Conservation (phyloP, 208 protist genomes). For the Leishmania arabica region DNA sequence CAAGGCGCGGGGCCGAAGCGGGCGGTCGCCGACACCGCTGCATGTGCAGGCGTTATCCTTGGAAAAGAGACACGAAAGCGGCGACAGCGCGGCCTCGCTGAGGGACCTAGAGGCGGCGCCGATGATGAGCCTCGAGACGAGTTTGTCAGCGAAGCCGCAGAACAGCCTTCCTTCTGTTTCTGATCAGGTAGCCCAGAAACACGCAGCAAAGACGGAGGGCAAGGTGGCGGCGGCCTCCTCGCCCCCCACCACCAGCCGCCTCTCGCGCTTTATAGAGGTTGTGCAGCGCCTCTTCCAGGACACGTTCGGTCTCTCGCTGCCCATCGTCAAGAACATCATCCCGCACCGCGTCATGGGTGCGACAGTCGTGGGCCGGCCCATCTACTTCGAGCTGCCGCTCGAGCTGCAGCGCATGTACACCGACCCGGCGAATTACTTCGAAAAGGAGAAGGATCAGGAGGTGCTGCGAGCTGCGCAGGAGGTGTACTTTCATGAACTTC, state of each 20-base stretch:
- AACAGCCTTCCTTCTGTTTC: not conserved
- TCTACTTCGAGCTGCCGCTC: slow-evolving; percentile 41
- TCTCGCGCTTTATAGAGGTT: slow-evolving; percentile 17
- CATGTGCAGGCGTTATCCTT: not conserved
- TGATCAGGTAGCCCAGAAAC: not conserved
- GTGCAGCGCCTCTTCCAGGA: slow-evolving; percentile 47
- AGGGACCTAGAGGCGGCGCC: not conserved
- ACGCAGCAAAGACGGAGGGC: not conserved
- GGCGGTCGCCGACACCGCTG: not conserved
- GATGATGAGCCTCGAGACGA: not conserved
- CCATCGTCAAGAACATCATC: slow-evolving; percentile 52
- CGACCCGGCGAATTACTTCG: slow-evolving; percentile 28
- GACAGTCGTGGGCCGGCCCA: slow-evolving; percentile 54
- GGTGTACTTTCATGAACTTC: slow-evolving; percentile 40
- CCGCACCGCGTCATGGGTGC: slow-evolving; percentile 39
- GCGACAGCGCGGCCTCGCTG: not conserved
- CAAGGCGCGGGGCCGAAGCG: slow-evolving; percentile 6
- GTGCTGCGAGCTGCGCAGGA: slow-evolving; percentile 37
- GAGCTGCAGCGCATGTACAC: slow-evolving; percentile 39
- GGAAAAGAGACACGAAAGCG: not conserved
- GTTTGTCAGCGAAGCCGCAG: not conserved
- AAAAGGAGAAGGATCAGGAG: slow-evolving; percentile 29
- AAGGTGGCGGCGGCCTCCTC: not conserved
- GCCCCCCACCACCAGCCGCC: not conserved
- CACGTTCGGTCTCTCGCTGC: slow-evolving; percentile 57